These are phyloP conservation scores for Albugo candida DNA, from an alignment of 352 stramenopile species.

Conservation along the genomic window DNA sequence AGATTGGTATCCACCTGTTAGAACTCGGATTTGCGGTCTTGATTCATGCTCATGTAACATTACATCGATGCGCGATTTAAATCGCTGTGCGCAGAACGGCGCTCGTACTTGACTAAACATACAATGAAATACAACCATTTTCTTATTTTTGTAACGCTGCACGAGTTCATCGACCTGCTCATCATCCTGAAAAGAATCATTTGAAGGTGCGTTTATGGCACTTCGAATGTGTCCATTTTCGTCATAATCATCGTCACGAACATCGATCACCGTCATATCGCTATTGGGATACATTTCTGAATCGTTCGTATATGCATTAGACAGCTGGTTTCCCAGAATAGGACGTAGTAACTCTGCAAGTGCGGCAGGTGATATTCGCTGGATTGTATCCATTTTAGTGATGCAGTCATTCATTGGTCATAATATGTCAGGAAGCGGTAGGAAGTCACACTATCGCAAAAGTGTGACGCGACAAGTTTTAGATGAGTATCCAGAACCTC, in stretches of 20 bases:
- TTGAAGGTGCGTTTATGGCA: slow-evolving; percentile 43
- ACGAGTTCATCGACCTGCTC: slow-evolving; percentile 63
- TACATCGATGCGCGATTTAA: slow-evolving; percentile 35
- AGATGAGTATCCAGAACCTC: slow-evolving; percentile 78
- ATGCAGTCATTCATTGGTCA: neutral
- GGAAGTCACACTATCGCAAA: slow-evolving; percentile 84
- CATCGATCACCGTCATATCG: slow-evolving; percentile 20
- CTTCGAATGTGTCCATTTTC: slow-evolving; percentile 50
- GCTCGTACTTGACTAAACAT: slow-evolving; percentile 76
- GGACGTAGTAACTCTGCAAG: neutral
- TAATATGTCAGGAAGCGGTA: slow-evolving; percentile 77
- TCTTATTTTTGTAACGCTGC: slow-evolving; percentile 31
- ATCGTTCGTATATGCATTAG: too few species aligned
- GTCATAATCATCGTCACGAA: slow-evolving; percentile 53
- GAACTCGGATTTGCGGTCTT: slow-evolving; percentile 39
- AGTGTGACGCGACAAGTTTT: slow-evolving; percentile 83
- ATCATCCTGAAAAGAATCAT: slow-evolving; percentile 66
- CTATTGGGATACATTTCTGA: too few species aligned
- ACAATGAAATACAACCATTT: slow-evolving; percentile 69
- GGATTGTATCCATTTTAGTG: neutral
- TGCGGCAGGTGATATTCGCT: neutral
- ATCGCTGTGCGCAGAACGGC: slow-evolving; percentile 56
- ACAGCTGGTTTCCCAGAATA: too few species aligned
- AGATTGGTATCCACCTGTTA: slow-evolving; percentile 45
- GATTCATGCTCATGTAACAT: slow-evolving; percentile 22